Base-by-base conservation (phyloP, 2,329 filamentous ascomycete species). In the Bipolaris victoriae region DNA sequence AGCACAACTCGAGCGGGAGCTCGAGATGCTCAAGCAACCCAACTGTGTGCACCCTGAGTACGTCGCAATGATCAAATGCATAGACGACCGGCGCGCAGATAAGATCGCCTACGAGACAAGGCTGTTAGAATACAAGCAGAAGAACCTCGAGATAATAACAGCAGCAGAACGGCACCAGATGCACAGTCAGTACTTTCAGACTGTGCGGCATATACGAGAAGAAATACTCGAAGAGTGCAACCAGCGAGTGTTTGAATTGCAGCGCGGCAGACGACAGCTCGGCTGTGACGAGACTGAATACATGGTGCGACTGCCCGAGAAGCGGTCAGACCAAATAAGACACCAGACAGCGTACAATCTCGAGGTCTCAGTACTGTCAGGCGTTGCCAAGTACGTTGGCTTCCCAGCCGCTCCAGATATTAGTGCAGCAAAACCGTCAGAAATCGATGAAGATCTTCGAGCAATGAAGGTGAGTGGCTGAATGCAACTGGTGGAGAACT, bases 391-490 rank as follows among this genome's bases (percentile, higher is more conserved):
- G 78, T 93, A 97, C 74, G 88, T 96, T 70, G 95, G 95, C 22
- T 99, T 99, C 78, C 95, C 95, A 35, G 93, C 94, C 31, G 95
- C 93, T n/a, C 95, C 95, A 18, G 84, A 90, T 33, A 89, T 99
- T 77, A 83, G 83, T 56, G 85, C 90, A 40, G 90, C 91, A 24
- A 88, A 89, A 36, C 77, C 84, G 20, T 81, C 84, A 10, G 92
- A 97, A 70, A 78, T 95, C 45, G 91, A 97, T 53, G 89, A 94
- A 48, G 95, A 99, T 78, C 81, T 98, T 62, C 88, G 90, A 74
- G 90, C 90, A 66, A 97, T 99, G 83, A 89, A 90, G 71, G 93
- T 97, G 81, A 82, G 88, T 84, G 64, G 56, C 57, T 58, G 54
- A 63, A 55, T 39, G 36, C 39, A 35, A 59, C 41, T 64, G 51